Percentiles rank a stretch among this genome's conserved stretches.
Evolutionary conservation across 176 grass and related monocot genomes (phyloP).

Genomic region (Carex pumila): DNA sequence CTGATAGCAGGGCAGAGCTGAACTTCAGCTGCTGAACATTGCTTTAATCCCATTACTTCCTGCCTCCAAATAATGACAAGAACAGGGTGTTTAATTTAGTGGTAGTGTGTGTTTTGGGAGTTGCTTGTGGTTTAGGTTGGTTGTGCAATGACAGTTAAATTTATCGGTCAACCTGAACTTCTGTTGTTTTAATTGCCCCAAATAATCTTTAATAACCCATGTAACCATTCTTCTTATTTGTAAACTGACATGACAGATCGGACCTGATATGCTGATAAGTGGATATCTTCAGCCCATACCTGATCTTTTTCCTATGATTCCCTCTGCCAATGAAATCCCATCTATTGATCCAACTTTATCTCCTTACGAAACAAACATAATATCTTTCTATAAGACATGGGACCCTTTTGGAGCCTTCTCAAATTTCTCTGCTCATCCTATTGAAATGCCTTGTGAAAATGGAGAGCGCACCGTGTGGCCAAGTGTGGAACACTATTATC

Average conservation of each 20-base stretch:
- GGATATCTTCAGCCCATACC: slow-evolving; percentile 94
- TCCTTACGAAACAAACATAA: slow-evolving; percentile 81
- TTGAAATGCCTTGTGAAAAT: slow-evolving; percentile 48
- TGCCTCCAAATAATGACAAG: background rate
- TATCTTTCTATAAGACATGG: slow-evolving; percentile 99
- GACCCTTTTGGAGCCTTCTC: slow-evolving; percentile 90
- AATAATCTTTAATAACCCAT: background rate
- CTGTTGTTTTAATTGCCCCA: background rate
- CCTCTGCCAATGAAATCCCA: slow-evolving; percentile 60
- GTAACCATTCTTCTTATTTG: background rate
- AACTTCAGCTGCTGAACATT: background rate
- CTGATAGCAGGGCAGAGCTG: background rate
- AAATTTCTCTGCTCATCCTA: slow-evolving; percentile 87
- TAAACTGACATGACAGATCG: slow-evolving; percentile 43
- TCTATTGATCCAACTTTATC: slow-evolving; percentile 65
- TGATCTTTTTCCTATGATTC: slow-evolving; percentile 78
- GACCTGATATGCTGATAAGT: slow-evolving; percentile 84
- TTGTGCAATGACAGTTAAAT: background rate
- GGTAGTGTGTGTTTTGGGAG: background rate
- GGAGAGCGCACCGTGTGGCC: slow-evolving; percentile 51
- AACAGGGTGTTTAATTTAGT: background rate
- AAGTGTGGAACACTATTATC: slow-evolving; percentile 94
- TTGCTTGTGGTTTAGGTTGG: background rate
- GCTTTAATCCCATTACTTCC: background rate
- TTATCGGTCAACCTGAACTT: background rate